phyloP scores from a whole-genome alignment of 1,284 basidiomycete genomes.

The Irpex sp. region DNA sequence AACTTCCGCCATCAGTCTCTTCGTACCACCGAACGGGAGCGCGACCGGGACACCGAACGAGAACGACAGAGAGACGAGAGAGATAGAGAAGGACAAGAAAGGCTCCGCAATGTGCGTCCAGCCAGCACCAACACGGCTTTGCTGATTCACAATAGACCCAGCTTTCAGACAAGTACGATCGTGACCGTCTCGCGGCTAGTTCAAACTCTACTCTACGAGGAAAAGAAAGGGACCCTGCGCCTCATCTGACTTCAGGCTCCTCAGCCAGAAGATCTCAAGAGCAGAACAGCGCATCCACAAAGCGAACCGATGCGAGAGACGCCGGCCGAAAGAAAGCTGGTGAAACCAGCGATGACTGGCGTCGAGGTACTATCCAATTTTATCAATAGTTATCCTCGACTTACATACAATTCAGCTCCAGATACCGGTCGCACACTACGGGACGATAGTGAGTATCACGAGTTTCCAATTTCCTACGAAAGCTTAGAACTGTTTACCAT shows the following conservation, averaged over 20 bases:
- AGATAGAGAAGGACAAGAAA: conserved; percentile 74
- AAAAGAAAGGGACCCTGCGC: conserved; percentile 67
- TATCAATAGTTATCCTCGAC: conserved; percentile 2
- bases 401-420: background rate
- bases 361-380: conserved; percentile 52
- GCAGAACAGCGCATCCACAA: conserved; percentile 35
- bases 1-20: conserved; percentile 84
- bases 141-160: conserved; percentile 27
- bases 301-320: conserved; percentile 59
- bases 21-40: conserved; percentile 63
- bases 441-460: conserved; percentile 53
- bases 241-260: conserved; percentile 49
- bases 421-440: conserved; percentile 39
- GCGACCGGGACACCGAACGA: conserved; percentile 55
- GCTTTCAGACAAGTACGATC: conserved; percentile 84
- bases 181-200: conserved; percentile 65
- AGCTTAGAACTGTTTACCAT: conserved; percentile 9
- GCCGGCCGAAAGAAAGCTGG: conserved; percentile 61
- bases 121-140: conserved; percentile 24
- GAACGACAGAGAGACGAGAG: conserved; percentile 63
- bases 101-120: conserved; percentile 57
- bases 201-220: conserved; percentile 42
- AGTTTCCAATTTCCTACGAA: background rate
- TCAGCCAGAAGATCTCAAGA: conserved; percentile 40
- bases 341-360: conserved; percentile 76